phyloP scores from a whole-genome alignment of 805 yeast genomes.

The Candida insectalens region DNA sequence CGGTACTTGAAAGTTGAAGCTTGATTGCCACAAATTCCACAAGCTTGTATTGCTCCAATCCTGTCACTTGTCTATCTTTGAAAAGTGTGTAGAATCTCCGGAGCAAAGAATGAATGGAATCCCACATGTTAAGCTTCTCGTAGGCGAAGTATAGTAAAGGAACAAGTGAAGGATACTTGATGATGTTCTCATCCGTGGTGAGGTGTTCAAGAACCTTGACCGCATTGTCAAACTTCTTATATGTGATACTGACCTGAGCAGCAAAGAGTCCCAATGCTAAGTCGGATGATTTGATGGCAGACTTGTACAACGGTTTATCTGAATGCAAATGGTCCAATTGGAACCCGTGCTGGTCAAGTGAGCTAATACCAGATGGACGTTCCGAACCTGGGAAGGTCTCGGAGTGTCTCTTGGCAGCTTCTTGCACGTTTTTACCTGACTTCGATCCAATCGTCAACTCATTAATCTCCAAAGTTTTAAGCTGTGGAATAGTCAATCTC shows the following conservation, averaged over 20 bases:
- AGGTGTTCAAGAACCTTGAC: slow-evolving; percentile 27
- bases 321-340: slow-evolving; percentile 9
- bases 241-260: slow-evolving; percentile 23
- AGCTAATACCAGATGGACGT: slow-evolving; percentile 11
- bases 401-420: slow-evolving; percentile 11
- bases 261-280: slow-evolving; percentile 25
- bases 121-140: slow-evolving; percentile 32
- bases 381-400: slow-evolving; percentile 15
- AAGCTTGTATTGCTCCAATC: slow-evolving; percentile 16
- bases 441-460: slow-evolving; percentile 32
- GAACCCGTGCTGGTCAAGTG: slow-evolving; percentile 12
- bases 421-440: slow-evolving; percentile 24
- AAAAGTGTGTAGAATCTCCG: slow-evolving; percentile 18
- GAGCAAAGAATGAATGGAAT: slow-evolving; percentile 24
- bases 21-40: slow-evolving; percentile 22
- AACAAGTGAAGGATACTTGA: slow-evolving; percentile 36
- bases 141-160: slow-evolving; percentile 41
- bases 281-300: slow-evolving; percentile 16
- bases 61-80: slow-evolving; percentile 5
- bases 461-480: slow-evolving; percentile 31
- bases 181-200: slow-evolving; percentile 4
- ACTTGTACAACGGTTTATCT: slow-evolving; percentile 25
- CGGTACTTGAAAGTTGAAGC: slow-evolving; percentile 29
- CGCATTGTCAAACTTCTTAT: slow-evolving; percentile 25
- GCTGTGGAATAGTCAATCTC: slow-evolving; percentile 32